Base-by-base conservation (phyloP, 2,329 filamentous ascomycete genomes). In the Talaromyces sp. region DNA sequence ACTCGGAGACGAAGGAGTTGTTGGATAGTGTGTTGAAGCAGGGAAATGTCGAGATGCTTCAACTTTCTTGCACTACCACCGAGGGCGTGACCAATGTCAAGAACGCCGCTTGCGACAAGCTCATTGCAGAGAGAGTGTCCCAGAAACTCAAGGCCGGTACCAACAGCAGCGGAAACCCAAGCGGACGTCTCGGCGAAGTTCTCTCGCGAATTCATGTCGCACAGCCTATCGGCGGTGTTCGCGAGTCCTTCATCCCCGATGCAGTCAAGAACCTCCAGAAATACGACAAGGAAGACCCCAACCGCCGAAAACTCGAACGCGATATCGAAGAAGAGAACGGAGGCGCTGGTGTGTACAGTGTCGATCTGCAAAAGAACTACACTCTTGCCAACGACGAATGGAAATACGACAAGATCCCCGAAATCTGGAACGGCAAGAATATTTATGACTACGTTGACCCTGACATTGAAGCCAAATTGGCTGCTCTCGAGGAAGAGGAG, bases 381-480 rank as follows among this genome's bases (percentile, higher is more conserved):
- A 80, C 93, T 16, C 88, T 98, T 68, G 92, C 90, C 68, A 87
- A 97, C 76, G 87, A 90, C 48, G 92, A 95, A 65, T 98, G 95
- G 95, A 97, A 96, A 78, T 87, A 97, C 76, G 96, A 99, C 82
- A 92, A 91, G 80, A 91, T 98, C 63, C 95, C 95, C 37, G 95
- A 99, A 79, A 85, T 97, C 58, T 90, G 93, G 78, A 89, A 98
- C 75, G 95, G 95, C 78, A 93, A 94, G 85, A 99, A 99, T 78
- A 91, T 99, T 65, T 95, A 94, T 81, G 95, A 99, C 79, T 99
- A 92, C 78, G 88, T 99, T 74, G 95, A 98, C 74, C 93, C 94
- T 1, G 96, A 99, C 64, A 99, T 99, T 75, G 95, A 97, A 74
- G 86, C 88, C 70, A 98, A 97, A 83, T 86, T 99, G 59, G 89